Base-by-base conservation (phyloP, 345 rosid species). In the Passiflora organensis region DNA sequence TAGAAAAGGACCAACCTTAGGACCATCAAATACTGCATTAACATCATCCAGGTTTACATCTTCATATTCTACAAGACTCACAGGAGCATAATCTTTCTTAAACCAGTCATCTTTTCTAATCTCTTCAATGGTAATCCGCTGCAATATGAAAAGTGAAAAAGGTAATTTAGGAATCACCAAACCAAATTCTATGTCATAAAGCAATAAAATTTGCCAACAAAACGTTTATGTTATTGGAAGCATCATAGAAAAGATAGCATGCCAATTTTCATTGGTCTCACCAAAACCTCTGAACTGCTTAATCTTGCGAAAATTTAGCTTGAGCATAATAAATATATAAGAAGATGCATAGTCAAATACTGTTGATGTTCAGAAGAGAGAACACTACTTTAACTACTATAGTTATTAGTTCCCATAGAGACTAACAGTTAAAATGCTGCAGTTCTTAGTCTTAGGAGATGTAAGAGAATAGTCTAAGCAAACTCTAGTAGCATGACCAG, bases 1-100 rank as follows among this genome's bases (percentile, higher is more conserved):
- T n/a, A 5, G 15, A 37, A 17, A 6, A 23, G 14, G 18, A 67
- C 80, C 21, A 68, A 91, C 95, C 94, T 82, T 96, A 0, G 87
- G 84, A 64, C 84, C 88, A 73, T 84, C 86, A 66, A 86, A 93
- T 63, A 82, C 87, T 41, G 96, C 95, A 80, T 93, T 81, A 60
- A 88, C 76, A 72, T 93, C 96, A 77, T 93, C 99, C 63, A 93
- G 72, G 70, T 93, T 84, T 53, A 93, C 95, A 65, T 88, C 87
- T 77, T 91, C 98, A 9, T 81, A 79, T 56, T 88, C 98, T 43
- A 81, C 57, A 64, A 81, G 78, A 78, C 78, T 75, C 32, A 75
- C 93, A 53, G 95, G 94, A 57, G 52, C 64, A 76, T 81, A 81
- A 59, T 62, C 58, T 73, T 73, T 91, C 66, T 72, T 65, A 64